Percentiles rank a stretch among this genome's conserved stretches.
Conservation (phyloP, 179 eudicot genomes). For the Gypsophila paniculata region DNA sequence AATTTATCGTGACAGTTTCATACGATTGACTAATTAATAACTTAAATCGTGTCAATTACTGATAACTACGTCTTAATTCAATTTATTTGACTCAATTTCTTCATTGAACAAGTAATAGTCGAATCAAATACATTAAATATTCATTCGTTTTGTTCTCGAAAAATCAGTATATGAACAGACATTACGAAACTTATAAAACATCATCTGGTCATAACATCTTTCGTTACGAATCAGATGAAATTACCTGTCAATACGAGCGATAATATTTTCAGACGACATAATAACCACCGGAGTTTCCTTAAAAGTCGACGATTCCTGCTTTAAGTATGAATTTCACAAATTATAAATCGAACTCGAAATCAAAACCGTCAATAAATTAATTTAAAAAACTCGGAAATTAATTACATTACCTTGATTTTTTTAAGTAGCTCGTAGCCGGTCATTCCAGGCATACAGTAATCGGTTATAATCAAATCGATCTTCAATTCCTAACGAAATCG, state of each 20-base stretch:
- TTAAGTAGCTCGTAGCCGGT: conserved; percentile 82
- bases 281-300: conserved; percentile 80
- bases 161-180: too few relatives aligned
- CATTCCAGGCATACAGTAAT: conserved; percentile 96
- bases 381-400: not conserved
- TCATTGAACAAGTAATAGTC: conserved; percentile 14
- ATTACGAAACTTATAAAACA: too few relatives aligned
- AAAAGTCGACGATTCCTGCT: conserved; percentile 68
- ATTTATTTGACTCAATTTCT: not conserved
- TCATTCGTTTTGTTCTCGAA: too few relatives aligned
- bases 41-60: too few relatives aligned
- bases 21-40: not conserved
- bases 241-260: conserved; percentile 73
- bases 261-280: conserved; percentile 83
- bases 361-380: not conserved
- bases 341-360: not conserved
- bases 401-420: conserved; percentile 53
- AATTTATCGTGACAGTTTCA: not conserved
- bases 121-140: too few relatives aligned
- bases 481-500: conserved; percentile 42
- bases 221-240: not conserved
- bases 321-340: not conserved
- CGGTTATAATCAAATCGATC: conserved; percentile 82
- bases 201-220: too few relatives aligned
- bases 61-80: not conserved